A percentile compares a stretch with the other conserved stretches of the same genome.
Conservation (phyloP, 1,284 basidiomycete genomes). For the Boletellus deceptivus region DNA sequence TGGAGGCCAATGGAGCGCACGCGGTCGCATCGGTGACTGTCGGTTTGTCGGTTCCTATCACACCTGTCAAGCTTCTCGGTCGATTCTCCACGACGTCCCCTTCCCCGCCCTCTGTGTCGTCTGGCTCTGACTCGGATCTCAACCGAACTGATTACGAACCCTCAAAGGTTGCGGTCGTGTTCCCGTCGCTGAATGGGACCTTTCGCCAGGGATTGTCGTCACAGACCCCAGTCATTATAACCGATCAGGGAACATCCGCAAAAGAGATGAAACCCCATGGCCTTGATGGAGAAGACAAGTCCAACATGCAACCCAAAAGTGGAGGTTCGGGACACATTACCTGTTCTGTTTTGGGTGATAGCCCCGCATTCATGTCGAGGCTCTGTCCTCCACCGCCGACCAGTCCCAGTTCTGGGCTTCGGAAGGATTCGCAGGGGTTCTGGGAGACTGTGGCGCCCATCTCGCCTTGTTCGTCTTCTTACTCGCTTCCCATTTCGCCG, state of each 20-base stretch:
- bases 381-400: conserved; percentile 11
- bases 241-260: conserved; percentile 9
- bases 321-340: not conserved
- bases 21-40: conserved; percentile 1
- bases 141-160: conserved; percentile 7
- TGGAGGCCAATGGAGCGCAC: conserved; percentile 14
- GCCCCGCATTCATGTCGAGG: conserved; percentile 3
- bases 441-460: conserved; percentile 25
- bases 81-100: conserved; percentile 4
- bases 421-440: conserved; percentile 30
- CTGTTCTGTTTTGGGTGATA: conserved; percentile 2
- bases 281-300: conserved; percentile 3
- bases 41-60: conserved; percentile 10
- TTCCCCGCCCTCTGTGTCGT: conserved; percentile 1
- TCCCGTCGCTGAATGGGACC: conserved; percentile 27
- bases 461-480: conserved; percentile 25
- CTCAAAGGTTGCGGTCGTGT: conserved; percentile 17
- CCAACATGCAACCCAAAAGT: not conserved
- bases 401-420: conserved; percentile 13
- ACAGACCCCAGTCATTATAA: not conserved
- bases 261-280: not conserved
- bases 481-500: conserved; percentile 19
- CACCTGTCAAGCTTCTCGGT: conserved; percentile 17
- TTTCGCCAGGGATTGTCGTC: conserved; percentile 17
- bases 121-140: not conserved